Base-by-base conservation (phyloP, 495 filamentous ascomycete genomes). In the Penicillium verhagenii region DNA sequence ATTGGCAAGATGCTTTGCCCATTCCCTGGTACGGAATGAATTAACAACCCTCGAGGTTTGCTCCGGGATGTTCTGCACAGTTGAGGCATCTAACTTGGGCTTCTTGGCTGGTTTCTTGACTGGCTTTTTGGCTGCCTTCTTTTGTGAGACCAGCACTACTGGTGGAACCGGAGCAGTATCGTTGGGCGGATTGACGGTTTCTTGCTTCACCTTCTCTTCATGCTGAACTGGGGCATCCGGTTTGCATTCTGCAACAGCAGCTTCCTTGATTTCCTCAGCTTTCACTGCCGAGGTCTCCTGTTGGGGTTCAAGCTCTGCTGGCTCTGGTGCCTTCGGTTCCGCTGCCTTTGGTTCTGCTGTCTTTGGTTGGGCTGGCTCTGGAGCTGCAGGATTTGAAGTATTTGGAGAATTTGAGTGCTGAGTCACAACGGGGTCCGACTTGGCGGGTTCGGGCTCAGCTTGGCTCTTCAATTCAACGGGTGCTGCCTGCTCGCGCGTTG, bases 21-120 rank as follows among this genome's bases (percentile, higher is more conserved):
- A 97, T 73, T 97, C 92, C 59, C 96, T 96, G 5, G 92, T 97
- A 43, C 93, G 83, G 61, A 94, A 97, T 0, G 86, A 88, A 63
- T 88, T 76, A 1, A 91, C 84, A 10, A 96, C 77, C 49, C 78
- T 86, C 1, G 92, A 92, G 25, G 70, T 70, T 37, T 72, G 74
- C 18, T 65, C 65, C 10, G 75, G 73, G 37, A 78, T 60, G 6
- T 57, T 49, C n/a, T 75, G 65, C 35, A 78, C 66, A 1, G 69
- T 70, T 24, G 68, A 64, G 21, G 53, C 56, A 20, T 75, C 61
- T 29, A 78, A 47, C 42, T 52, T 66, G n/a, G 54, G 47, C 29
- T 66, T 69, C 21, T 59, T 40, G 1, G 6, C 35, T 26, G 54
- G 47, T 25, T 66, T 69, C 21, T 59, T 40, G 1, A 7, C 35